These are phyloP conservation scores for Didymella arachidicola DNA, from an alignment of 2,329 filamentous ascomycete species.

Conservation along the genomic window DNA sequence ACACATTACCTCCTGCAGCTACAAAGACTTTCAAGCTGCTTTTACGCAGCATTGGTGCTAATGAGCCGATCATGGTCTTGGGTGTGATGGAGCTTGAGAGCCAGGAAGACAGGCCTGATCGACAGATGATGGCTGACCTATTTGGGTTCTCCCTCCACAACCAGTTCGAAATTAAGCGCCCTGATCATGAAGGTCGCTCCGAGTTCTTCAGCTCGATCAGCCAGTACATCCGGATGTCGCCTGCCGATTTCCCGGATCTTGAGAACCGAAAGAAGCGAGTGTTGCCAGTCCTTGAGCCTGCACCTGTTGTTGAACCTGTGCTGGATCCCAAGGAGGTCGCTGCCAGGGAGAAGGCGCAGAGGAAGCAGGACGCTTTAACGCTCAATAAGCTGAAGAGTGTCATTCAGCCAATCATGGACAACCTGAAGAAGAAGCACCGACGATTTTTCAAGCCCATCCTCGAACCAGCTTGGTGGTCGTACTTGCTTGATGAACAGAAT, in stretches of 20 bases:
- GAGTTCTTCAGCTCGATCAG: slow-evolving; percentile 82
- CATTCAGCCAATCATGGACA: slow-evolving; percentile 95
- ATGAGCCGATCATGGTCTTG: slow-evolving; percentile 86
- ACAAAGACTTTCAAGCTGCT: slow-evolving; percentile 85
- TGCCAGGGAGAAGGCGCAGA: slow-evolving; percentile 80
- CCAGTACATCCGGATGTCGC: slow-evolving; percentile 78
- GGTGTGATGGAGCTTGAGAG: slow-evolving; percentile 78
- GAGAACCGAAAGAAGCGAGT: slow-evolving; percentile 85
- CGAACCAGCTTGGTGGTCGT: slow-evolving; percentile 74
- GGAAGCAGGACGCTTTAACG: slow-evolving; percentile 81
- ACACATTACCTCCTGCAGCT: slow-evolving; percentile 68
- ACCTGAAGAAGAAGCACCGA: slow-evolving; percentile 88
- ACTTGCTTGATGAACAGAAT: slow-evolving; percentile 84
- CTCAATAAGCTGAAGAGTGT: slow-evolving; percentile 88
- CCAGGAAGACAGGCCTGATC: slow-evolving; percentile 64
- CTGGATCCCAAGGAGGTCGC: slow-evolving; percentile 69
- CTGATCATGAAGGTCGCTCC: slow-evolving; percentile 70
- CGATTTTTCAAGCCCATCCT: slow-evolving; percentile 83
- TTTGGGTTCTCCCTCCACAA: slow-evolving; percentile 89
- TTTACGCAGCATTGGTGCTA: slow-evolving; percentile 82
- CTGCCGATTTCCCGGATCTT: slow-evolving; percentile 86
- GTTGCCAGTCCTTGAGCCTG: slow-evolving; percentile 77
- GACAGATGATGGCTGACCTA: slow-evolving; percentile 73
- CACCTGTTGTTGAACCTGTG: slow-evolving; percentile 63
- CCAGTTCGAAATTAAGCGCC: slow-evolving; percentile 72